A percentile compares a stretch with the other conserved stretches of the same genome.
phyloP scores from a whole-genome alignment of 2,329 filamentous ascomycete genomes.

The Aspergillus hiratsukae region DNA sequence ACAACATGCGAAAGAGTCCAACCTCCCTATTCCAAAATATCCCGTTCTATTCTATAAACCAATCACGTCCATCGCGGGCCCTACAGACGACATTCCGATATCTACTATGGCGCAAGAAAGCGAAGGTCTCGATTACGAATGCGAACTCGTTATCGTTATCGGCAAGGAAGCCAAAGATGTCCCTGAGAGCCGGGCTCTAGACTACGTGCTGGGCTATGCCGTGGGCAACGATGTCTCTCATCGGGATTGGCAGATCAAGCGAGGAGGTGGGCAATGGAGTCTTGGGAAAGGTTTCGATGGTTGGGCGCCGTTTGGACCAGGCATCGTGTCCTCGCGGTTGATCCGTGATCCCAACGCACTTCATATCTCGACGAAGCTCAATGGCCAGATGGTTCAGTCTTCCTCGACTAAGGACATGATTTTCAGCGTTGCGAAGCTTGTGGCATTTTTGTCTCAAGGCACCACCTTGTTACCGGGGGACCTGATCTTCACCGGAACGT shows the following conservation, averaged over 20 bases:
- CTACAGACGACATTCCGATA: slow-evolving; percentile 63
- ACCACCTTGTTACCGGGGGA: slow-evolving; percentile 39
- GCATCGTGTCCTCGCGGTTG: slow-evolving; percentile 57
- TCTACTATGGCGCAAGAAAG: slow-evolving; percentile 61
- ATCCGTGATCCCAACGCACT: slow-evolving; percentile 40
- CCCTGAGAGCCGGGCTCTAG: slow-evolving; percentile 59
- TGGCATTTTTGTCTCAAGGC: slow-evolving; percentile 45
- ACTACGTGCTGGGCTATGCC: slow-evolving; percentile 69
- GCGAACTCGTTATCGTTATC: slow-evolving; percentile 70
- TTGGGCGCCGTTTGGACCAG: slow-evolving; percentile 70
- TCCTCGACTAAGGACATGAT: slow-evolving; percentile 47
- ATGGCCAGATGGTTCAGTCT: slow-evolving; percentile 47
- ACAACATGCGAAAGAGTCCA: slow-evolving; percentile 65
- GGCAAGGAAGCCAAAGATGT: slow-evolving; percentile 64
- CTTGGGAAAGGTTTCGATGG: slow-evolving; percentile 71
- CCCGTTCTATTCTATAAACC: slow-evolving; percentile 75
- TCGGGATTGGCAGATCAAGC: slow-evolving; percentile 69
- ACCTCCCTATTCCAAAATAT: slow-evolving; percentile 64
- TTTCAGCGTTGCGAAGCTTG: slow-evolving; percentile 44
- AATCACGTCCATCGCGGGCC: slow-evolving; percentile 60
- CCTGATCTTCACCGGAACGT: slow-evolving; percentile 44
- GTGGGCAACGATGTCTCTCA: slow-evolving; percentile 78
- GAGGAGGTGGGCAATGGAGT: slow-evolving; percentile 65
- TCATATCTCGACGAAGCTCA: slow-evolving; percentile 44
- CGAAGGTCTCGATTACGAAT: slow-evolving; percentile 72